phyloP scores from a whole-genome alignment of 2,329 filamentous ascomycete species.

The Cadophora luteo-olivacea region DNA sequence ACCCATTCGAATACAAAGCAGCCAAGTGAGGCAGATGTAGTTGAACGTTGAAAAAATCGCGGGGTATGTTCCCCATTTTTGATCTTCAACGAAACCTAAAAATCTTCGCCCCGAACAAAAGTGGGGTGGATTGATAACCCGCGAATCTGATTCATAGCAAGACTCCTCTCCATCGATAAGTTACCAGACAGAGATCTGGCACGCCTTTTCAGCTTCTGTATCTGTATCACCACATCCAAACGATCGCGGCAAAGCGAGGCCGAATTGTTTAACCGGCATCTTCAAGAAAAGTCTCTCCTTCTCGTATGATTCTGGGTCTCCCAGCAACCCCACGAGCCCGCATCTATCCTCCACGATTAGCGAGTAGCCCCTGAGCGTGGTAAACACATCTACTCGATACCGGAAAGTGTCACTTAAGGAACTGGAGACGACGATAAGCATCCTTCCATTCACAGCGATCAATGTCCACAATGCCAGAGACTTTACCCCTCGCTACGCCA shows the following conservation, averaged over 20 bases:
- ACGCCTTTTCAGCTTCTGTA: background rate
- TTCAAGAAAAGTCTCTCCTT: no score
- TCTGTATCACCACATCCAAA: no score
- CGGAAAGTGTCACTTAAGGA: no score
- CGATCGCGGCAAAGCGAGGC: no score
- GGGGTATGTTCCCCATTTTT: constrained; percentile 1
- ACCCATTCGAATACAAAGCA: no score
- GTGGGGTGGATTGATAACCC: background rate
- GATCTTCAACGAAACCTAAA: background rate
- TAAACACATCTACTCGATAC: no score
- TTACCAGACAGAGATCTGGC: background rate
- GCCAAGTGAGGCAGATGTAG: no score
- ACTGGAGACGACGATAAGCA: no score
- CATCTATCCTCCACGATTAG: background rate
- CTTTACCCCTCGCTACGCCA: background rate
- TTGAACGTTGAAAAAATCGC: background rate
- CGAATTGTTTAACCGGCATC: no score
- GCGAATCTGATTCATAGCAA: background rate
- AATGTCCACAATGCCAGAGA: background rate
- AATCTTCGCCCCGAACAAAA: constrained; percentile 9
- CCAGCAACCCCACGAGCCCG: no score
- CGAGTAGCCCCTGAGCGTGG: background rate
- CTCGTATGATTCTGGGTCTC: no score
- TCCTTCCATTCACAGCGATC: background rate
- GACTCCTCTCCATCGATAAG: background rate